These are phyloP conservation scores for Scedosporium aurantiacum DNA, from an alignment of 2,329 filamentous ascomycete genomes.

Conservation along the genomic window DNA sequence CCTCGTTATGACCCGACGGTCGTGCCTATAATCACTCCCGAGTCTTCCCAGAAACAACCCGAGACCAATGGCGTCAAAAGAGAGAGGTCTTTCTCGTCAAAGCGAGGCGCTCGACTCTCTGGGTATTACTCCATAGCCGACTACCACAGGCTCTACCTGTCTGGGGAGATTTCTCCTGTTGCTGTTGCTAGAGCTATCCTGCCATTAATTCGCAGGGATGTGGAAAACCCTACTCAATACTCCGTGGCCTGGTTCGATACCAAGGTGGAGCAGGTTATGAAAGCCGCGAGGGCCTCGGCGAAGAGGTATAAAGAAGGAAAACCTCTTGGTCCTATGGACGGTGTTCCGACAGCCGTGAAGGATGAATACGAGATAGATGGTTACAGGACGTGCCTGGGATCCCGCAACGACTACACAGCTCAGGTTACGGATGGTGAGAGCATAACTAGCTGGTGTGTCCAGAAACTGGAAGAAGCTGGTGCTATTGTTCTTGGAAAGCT, in stretches of 20 bases:
- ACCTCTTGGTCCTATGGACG: conserved; percentile 55
- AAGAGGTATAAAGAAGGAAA: conserved; percentile 39
- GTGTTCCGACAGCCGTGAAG: conserved; percentile 64
- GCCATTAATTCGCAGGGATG: conserved; percentile 31
- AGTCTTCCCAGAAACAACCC: background rate
- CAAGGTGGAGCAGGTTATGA: conserved; percentile 27
- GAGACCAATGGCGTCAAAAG: background rate
- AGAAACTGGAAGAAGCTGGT: conserved; percentile 58
- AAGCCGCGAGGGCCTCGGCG: conserved; percentile 33
- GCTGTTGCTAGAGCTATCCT: conserved; percentile 34
- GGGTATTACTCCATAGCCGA: conserved; percentile 28
- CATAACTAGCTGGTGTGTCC: conserved; percentile 57
- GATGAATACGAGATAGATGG: conserved; percentile 69
- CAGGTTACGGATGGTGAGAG: conserved; percentile 23
- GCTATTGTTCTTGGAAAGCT: conserved; percentile 62
- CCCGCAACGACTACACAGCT: conserved; percentile 47
- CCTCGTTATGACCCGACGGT: conserved; percentile 36
- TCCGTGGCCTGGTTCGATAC: conserved; percentile 33
- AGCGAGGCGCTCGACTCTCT: conserved; percentile 1
- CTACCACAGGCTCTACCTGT: conserved; percentile 32
- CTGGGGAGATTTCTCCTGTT: conserved; percentile 32
- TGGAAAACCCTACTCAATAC: conserved; percentile 25
- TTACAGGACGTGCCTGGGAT: conserved; percentile 56
- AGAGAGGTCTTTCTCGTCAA: background rate
- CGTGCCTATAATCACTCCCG: conserved; percentile 33